Evolutionary conservation across 2,329 filamentous ascomycete species (phyloP), one percentile per base, ranked within the genome.

Genomic region (Calycina herbarum): DNA sequence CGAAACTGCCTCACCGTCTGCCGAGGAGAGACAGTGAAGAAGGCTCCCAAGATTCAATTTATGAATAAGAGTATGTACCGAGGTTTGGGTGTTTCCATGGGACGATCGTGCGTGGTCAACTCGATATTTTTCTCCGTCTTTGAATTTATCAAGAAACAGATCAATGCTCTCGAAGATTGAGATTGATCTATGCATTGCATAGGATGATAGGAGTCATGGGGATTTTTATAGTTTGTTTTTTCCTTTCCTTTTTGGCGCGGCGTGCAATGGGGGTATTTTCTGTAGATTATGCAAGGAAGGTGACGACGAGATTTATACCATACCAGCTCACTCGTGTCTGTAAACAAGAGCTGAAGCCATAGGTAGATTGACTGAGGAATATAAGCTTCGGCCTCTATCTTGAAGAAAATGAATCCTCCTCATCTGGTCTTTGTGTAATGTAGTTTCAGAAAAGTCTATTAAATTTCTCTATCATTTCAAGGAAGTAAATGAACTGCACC

Each of bases 51-150:
- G 77, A 93, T 95, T 66, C 83, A 90, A 66, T 94, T 93, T 78
- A 91, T 93, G 78, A 87, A 90, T 73, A 83, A 83, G 63, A 86
- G 89, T 68, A 93, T 93, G 87, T 96, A 95, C 78, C 88, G 91
- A 72, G 92, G 92, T 35, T 83, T 96, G 2, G 91, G 89, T 27
- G 92, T 95, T 31, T 94, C 91, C 45, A 94, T 95, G 88, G 85
- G 87, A 70, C 88, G 92, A 64, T 94, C 91, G 13, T 93, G 90
- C 73, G 83, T 92, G 62, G 88, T 95, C 71, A 96, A 96, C 76
- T 91, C 92, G 70, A 91, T 96, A 73, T 96, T 96, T 83, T 96
- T 96, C 80, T 93, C 91, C 56, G 90, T 89, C 48, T 96, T 95
- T 76, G 92, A 96, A 79, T 89, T 92, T 73, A 85, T 92, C 73